phyloP scores from a whole-genome alignment of 2,329 filamentous ascomycete species.

The Penicillium sp. region DNA sequence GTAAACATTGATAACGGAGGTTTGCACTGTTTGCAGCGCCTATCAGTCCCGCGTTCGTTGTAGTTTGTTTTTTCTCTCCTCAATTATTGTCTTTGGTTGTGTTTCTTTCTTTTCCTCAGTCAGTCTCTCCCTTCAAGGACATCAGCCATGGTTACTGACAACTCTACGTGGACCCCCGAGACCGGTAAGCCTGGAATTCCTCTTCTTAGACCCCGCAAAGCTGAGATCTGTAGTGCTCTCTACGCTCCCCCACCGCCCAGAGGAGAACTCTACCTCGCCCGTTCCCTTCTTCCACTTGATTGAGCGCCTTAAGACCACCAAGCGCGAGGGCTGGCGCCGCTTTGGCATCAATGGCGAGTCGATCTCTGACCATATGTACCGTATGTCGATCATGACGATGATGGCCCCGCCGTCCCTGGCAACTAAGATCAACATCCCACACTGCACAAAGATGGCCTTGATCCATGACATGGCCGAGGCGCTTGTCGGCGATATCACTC shows the following conservation, averaged over 20 bases:
- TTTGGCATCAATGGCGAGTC: constrained; percentile 84
- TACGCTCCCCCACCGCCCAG: constrained; percentile 59
- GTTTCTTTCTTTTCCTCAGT: constrained; percentile 4
- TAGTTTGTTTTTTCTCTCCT: background rate
- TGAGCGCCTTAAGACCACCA: constrained; percentile 90
- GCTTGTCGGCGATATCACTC: constrained; percentile 94
- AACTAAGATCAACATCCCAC: constrained; percentile 68
- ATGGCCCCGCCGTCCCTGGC: constrained; percentile 75
- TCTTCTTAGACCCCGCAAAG: background rate
- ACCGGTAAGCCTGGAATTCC: constrained; percentile 26
- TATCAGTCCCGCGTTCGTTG: constrained; percentile 9
- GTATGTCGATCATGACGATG: constrained; percentile 96
- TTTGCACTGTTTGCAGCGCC: constrained; percentile 27
- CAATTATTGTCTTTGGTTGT: background rate
- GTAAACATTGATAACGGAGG: constrained; percentile 26
- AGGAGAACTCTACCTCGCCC: constrained; percentile 66
- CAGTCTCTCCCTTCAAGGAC: constrained; percentile 2
- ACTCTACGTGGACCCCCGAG: constrained; percentile 35
- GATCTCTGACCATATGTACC: constrained; percentile 98
- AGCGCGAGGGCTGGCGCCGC: constrained; percentile 91
- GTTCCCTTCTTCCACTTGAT: constrained; percentile 92
- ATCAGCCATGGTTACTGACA: constrained; percentile 30
- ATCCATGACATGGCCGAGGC: constrained; percentile 97
- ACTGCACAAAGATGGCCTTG: constrained; percentile 92
- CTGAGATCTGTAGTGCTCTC: constrained; percentile 54